These are phyloP conservation scores for Sclerospora graminicola DNA, from an alignment of 352 stramenopile species.

Conservation along the genomic window DNA sequence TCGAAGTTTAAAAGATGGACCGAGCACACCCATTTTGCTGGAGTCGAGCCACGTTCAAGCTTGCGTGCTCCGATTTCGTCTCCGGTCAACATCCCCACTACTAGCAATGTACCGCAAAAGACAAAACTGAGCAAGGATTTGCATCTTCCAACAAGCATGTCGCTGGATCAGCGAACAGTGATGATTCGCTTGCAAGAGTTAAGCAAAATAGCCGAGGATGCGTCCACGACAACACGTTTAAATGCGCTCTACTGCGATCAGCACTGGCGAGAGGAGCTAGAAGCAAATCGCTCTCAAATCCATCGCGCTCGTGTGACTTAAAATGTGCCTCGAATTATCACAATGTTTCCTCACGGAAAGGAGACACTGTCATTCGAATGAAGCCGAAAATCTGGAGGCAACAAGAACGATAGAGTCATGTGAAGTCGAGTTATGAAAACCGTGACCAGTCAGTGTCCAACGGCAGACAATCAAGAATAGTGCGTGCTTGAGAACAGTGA, in stretches of 20 bases:
- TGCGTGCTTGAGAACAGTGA: too few relatives aligned
- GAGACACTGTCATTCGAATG: too few relatives aligned
- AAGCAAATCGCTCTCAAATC: slow-evolving; percentile 12
- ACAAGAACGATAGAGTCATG: too few relatives aligned
- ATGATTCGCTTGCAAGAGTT: slow-evolving; percentile 35
- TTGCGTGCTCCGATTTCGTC: slow-evolving; percentile 9
- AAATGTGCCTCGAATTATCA: too few relatives aligned
- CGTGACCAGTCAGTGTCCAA: too few relatives aligned
- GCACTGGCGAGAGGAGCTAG: slow-evolving; percentile 20
- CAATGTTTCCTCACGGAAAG: too few relatives aligned
- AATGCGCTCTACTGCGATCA: slow-evolving; percentile 37
- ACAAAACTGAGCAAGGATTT: slow-evolving; percentile 1
- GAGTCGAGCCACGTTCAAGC: slow-evolving; percentile 1
- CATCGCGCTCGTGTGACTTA: background rate
- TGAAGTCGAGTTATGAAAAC: too few relatives aligned
- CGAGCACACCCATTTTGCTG: slow-evolving; percentile 2
- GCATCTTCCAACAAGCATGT: slow-evolving; percentile 6
- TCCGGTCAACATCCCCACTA: slow-evolving; percentile 1
- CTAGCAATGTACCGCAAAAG: slow-evolving; percentile 3
- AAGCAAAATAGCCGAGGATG: slow-evolving; percentile 32
- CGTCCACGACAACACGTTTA: slow-evolving; percentile 37
- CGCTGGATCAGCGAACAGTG: slow-evolving; percentile 8
- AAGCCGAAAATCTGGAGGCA: too few relatives aligned
- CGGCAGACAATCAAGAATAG: too few relatives aligned
- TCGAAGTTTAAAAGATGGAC: slow-evolving; percentile 2